These are phyloP conservation scores for Aspergillus latus DNA, from an alignment of 2,329 filamentous ascomycete species.

Conservation along the genomic window DNA sequence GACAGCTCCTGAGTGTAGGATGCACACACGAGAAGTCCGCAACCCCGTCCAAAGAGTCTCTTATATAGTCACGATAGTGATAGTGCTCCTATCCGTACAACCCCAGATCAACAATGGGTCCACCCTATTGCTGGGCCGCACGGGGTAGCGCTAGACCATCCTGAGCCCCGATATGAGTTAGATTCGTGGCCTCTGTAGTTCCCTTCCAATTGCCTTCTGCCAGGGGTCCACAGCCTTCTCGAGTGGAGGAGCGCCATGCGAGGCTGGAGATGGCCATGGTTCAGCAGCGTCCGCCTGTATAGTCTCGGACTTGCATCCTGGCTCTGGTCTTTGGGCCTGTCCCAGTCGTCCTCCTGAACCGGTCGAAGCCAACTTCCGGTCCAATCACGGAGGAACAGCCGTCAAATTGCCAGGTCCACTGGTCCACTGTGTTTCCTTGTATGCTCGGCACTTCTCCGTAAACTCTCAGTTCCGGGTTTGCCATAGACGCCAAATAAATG, in stretches of 20 bases:
- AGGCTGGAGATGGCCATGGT: no score
- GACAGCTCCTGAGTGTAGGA: neutral
- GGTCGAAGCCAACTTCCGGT: neutral
- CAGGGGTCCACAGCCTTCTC: no score
- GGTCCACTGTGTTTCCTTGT: neutral
- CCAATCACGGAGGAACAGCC: conserved; percentile 6
- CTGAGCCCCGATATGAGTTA: neutral
- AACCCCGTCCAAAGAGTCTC: neutral
- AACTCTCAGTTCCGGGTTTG: neutral
- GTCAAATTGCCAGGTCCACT: neutral
- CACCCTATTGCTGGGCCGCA: conserved; percentile 1
- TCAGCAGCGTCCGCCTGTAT: no score
- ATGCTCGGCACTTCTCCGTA: neutral
- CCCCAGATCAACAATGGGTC: neutral
- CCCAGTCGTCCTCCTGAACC: neutral
- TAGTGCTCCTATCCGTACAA: neutral
- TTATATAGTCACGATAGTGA: conserved; percentile 1
- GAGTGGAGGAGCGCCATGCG: no score
- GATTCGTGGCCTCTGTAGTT: neutral
- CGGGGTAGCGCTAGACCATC: neutral
- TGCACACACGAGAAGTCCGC: no score
- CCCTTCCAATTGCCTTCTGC: neutral
- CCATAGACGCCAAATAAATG: no score
- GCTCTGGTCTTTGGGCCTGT: neutral
- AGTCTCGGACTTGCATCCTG: no score